These are phyloP conservation scores for Candida sanyaensis DNA, from an alignment of 1,139 yeast genomes.

Conservation along the genomic window DNA sequence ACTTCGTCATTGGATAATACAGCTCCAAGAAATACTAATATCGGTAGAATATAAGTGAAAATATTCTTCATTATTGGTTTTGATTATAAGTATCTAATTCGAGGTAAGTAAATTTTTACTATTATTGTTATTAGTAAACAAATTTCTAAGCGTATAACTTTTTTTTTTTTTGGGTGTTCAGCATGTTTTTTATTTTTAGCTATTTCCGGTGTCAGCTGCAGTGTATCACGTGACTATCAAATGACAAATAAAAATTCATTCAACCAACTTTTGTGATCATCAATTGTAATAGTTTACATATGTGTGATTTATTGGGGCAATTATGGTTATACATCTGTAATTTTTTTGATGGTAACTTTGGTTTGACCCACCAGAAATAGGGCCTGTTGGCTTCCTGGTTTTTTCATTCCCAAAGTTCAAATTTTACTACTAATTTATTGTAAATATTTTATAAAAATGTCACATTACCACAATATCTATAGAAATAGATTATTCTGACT, in stretches of 20 bases:
- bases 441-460: no score
- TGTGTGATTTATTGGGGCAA: no score
- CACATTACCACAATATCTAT: no score
- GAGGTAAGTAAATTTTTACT: no score
- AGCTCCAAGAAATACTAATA: neutral
- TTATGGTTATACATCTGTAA: no score
- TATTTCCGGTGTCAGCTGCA: neutral
- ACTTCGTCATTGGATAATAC: neutral
- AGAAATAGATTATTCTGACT: no score
- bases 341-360: no score
- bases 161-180: neutral
- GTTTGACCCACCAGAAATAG: no score
- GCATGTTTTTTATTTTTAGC: neutral
- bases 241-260: neutral
- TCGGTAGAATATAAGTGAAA: slow-evolving; percentile 5
- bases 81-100: neutral
- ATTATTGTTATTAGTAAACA: neutral
- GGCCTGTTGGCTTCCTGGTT: no score
- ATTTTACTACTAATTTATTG: no score
- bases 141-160: neutral
- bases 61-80: slow-evolving; percentile 2
- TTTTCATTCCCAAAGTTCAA: no score
- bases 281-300: no score
- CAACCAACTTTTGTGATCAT: neutral
- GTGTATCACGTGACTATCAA: neutral